Evolutionary conservation across 495 filamentous ascomycete species (phyloP), one percentile per base, ranked within the genome.

Genomic region (Penicillium soppii): DNA sequence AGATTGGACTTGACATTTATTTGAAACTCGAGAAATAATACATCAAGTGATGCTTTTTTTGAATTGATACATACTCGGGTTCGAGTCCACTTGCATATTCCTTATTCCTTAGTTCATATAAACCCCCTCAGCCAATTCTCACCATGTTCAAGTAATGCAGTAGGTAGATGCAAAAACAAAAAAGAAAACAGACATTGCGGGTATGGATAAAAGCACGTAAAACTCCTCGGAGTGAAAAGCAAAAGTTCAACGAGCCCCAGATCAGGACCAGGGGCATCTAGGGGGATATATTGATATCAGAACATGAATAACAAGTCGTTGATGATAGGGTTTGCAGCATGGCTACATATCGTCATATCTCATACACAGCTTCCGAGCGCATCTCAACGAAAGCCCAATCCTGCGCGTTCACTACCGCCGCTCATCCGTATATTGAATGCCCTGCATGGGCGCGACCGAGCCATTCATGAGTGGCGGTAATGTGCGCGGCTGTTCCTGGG

Each of bases 341-440:
- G 62, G 56, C 53, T 44, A 50, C n/a, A n/a, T n/a, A n/a, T n/a
- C n/a, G 57, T 66, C 62, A 57, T 66, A 56, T 58, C 60, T 66
- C 60, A 61, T 63, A 53, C 50, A 46, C 42, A 36, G 27, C n/a
- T 36, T 29, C 41, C 38, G 47, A 29, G 27, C 40, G 22, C 40
- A 15, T 43, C 40, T 27, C 39, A 41, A 41, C 12, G 27, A 8
- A 19, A 20, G 23, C 9, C 7, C 25, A 42, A 44, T 23, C 4
- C 21, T 19, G 32, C 37, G 26, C 30, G 45, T 19, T 25, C n/a
- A 22, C 52, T 67, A 78, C 32, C 76, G 69, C 53, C 73, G 68
- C 43, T 78, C 77, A 44, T 81, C 75, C 16, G 74, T 72, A 56
- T 82, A 82, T 56, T 82, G 77, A 12, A 82, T 74, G 19, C 79